These are phyloP conservation scores for Brassica incana DNA, from an alignment of 345 rosid genomes.

Conservation along the genomic window DNA sequence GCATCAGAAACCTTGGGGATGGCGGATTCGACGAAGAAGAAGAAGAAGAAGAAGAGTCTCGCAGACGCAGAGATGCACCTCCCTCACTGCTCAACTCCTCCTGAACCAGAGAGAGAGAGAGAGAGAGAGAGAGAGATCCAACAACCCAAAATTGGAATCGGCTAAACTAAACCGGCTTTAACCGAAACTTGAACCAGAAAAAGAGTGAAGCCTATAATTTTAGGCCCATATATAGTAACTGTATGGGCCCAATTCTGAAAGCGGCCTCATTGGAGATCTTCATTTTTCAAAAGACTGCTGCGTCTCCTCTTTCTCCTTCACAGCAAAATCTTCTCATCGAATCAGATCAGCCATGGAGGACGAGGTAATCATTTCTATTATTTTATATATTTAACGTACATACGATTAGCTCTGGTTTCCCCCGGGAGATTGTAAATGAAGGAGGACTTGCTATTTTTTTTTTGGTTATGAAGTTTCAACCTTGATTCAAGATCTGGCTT, in stretches of 20 bases:
- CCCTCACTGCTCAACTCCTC: slow-evolving; percentile 7
- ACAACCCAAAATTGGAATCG: background rate
- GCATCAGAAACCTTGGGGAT: background rate
- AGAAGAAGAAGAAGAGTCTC: background rate
- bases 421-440: background rate
- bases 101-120: background rate
- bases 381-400: background rate
- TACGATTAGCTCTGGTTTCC: background rate
- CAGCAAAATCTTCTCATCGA: background rate
- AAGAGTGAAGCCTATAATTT: background rate
- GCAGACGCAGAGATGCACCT: background rate
- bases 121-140: background rate
- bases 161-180: slow-evolving; percentile 3
- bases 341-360: slow-evolving; percentile 38
- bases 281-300: slow-evolving; percentile 7
- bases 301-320: slow-evolving; percentile 11
- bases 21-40: slow-evolving; percentile 1
- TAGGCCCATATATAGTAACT: slow-evolving; percentile 26
- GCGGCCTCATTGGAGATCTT: slow-evolving; percentile 11
- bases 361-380: slow-evolving; percentile 13
- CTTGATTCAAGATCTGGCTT: slow-evolving; percentile 20
- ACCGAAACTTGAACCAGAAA: background rate
- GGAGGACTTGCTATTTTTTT: background rate
- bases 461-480: background rate
- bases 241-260: background rate